Evolutionary conservation across 805 yeast genomes (phyloP).

Genomic region (Starmera caribaea): DNA sequence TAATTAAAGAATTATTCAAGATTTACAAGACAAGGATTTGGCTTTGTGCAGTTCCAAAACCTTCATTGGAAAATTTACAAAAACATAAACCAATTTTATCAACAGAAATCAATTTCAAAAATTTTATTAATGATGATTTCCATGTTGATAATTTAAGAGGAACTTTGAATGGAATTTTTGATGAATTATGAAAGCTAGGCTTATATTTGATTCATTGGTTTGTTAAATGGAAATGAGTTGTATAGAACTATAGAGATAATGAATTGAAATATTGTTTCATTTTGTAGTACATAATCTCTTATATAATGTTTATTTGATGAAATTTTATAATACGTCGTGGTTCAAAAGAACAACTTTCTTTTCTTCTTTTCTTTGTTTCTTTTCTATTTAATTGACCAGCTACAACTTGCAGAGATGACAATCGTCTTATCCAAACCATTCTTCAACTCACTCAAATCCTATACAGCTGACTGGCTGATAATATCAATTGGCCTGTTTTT

Average conservation of each 20-base stretch:
- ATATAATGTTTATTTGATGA: not conserved
- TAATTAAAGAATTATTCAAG: constrained; percentile 65
- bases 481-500: not conserved
- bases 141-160: constrained; percentile 15
- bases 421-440: too few relatives aligned
- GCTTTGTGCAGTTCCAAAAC: constrained; percentile 57
- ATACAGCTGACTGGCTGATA: not conserved
- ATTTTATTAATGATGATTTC: constrained; percentile 13
- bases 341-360: too few relatives aligned
- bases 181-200: not conserved
- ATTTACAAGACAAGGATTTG: constrained; percentile 74
- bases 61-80: not conserved
- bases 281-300: not conserved
- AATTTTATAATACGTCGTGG: not conserved
- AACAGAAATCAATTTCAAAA: constrained; percentile 4
- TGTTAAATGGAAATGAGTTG: not conserved
- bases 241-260: too few relatives aligned
- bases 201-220: not conserved
- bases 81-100: not conserved
- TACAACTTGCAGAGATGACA: too few relatives aligned
- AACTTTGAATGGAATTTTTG: constrained; percentile 6
- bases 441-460: not conserved
- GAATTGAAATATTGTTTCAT: too few relatives aligned
- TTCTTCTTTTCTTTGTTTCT: too few relatives aligned
- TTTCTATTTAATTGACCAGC: too few relatives aligned